phyloP scores from a whole-genome alignment of 73 alveolate species.

The Tetrahymena elliotti region DNA sequence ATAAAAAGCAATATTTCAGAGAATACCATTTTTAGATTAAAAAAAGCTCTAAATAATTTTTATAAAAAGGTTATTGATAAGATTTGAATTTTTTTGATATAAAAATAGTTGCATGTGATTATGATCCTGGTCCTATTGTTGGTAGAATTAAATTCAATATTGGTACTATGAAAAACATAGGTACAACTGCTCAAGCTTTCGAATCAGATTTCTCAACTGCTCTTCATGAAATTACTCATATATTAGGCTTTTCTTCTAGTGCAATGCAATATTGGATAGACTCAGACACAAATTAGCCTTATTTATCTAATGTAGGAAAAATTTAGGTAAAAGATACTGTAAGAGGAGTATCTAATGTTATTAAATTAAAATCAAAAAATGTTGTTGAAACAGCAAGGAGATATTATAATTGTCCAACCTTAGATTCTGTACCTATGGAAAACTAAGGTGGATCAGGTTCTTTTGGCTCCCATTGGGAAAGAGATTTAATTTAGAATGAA shows the following conservation, averaged over 20 bases:
- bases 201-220: not conserved
- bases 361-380: not conserved
- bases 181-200: not conserved
- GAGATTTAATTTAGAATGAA: not conserved
- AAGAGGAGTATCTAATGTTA: not conserved
- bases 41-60: no score
- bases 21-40: no score
- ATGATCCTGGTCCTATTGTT: not conserved
- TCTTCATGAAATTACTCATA: not conserved
- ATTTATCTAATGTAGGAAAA: not conserved
- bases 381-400: not conserved
- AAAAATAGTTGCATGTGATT: not conserved
- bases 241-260: not conserved
- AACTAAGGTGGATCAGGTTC: not conserved
- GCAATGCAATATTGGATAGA: not conserved
- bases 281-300: not conserved
- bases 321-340: not conserved
- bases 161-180: not conserved
- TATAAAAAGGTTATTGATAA: no score
- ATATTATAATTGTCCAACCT: not conserved
- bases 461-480: not conserved
- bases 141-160: not conserved
- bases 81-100: not conserved
- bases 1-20: not conserved
- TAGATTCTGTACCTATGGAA: not conserved